Conservation (phyloP, 2,329 filamentous ascomycete species). For the Alternaria ethzedia region DNA sequence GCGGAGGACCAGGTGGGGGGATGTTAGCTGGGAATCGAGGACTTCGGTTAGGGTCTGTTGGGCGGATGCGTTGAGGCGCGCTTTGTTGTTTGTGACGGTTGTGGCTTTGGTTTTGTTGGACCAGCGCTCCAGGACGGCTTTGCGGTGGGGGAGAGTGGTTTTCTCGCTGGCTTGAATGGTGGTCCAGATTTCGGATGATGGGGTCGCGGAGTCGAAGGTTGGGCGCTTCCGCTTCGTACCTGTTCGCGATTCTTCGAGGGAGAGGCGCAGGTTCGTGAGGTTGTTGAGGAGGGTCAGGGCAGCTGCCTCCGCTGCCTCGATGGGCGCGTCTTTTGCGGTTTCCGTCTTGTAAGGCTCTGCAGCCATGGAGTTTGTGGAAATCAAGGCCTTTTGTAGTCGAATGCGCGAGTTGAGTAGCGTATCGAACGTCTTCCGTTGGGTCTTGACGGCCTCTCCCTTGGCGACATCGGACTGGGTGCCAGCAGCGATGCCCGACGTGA, state of each 20-base stretch:
- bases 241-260: slow-evolving; percentile 60
- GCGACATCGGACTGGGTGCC: slow-evolving; percentile 77
- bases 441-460: slow-evolving; percentile 85
- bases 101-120: slow-evolving; percentile 75
- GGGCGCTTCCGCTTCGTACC: slow-evolving; percentile 66
- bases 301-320: slow-evolving; percentile 83
- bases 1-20: slow-evolving; percentile 71
- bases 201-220: slow-evolving; percentile 60
- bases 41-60: slow-evolving; percentile 70
- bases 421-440: slow-evolving; percentile 86
- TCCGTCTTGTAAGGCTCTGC: slow-evolving; percentile 35
- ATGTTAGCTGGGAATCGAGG: slow-evolving; percentile 72
- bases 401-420: slow-evolving; percentile 88
- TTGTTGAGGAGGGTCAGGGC: slow-evolving; percentile 86
- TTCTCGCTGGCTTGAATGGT: slow-evolving; percentile 72
- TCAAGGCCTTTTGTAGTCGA: slow-evolving; percentile 87
- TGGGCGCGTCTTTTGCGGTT: slow-evolving; percentile 53
- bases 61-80: slow-evolving; percentile 65
- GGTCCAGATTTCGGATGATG: slow-evolving; percentile 73
- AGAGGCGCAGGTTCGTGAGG: slow-evolving; percentile 71
- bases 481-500: slow-evolving; percentile 68
- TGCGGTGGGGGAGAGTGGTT: slow-evolving; percentile 65
- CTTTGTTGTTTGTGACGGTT: slow-evolving; percentile 59
- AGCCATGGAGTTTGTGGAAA: slow-evolving; percentile 73
- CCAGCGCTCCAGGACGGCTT: slow-evolving; percentile 86